Conservation (phyloP, 495 filamentous ascomycete genomes). For the Sabuloglossum arenarium region DNA sequence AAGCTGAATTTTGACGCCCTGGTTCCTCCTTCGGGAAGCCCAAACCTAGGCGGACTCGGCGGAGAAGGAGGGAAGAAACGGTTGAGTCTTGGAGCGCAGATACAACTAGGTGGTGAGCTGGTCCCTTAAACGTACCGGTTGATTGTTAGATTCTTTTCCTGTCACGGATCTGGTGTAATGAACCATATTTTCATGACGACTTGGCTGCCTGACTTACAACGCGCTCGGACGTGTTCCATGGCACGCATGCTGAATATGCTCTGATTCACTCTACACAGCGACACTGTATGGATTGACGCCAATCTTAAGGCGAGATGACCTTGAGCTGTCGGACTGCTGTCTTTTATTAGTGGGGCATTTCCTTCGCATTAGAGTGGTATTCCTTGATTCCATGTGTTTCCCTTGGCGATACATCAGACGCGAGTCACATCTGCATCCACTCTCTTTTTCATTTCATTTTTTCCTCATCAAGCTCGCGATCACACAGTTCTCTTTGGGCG, state of each 20-base stretch:
- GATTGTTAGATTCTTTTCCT: not conserved
- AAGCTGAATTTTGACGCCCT: conserved; percentile 49
- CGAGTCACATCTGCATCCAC: too few species aligned
- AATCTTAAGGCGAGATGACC: too few species aligned
- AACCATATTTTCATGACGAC: not conserved
- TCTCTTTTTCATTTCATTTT: too few species aligned
- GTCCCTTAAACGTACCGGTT: not conserved
- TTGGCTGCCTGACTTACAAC: not conserved
- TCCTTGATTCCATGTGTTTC: too few species aligned
- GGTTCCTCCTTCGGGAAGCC: conserved; percentile 23
- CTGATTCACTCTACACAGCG: not conserved
- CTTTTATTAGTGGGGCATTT: too few species aligned
- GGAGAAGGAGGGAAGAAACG: not conserved
- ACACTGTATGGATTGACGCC: not conserved
- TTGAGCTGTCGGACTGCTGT: too few species aligned
- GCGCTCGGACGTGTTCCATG: not conserved
- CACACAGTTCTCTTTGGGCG: too few species aligned
- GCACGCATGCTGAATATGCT: not conserved
- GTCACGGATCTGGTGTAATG: not conserved
- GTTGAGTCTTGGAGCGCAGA: not conserved
- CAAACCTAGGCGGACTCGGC: not conserved
- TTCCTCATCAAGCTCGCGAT: too few species aligned
- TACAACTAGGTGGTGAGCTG: not conserved
- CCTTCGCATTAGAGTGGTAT: too few species aligned
- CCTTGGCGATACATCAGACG: too few species aligned